Evolutionary conservation across 129 eudicot species (phyloP), one percentile per base, ranked within the genome.

Genomic region (Chrysanthemum makinoi): DNA sequence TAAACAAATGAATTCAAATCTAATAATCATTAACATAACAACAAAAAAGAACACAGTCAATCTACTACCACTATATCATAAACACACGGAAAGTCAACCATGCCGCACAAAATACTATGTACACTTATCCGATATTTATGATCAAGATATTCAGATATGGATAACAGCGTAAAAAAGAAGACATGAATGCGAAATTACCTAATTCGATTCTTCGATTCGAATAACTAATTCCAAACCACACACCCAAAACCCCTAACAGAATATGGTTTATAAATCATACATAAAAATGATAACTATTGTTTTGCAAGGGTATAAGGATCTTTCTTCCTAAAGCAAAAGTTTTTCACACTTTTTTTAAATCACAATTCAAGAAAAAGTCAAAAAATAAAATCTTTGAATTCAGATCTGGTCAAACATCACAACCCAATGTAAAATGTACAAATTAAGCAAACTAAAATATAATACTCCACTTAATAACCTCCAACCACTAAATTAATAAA

Each of bases 381-480:
- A 77, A 22, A 53, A 62, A 15, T 1, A 26, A 60, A 16, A 54
- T 51, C 66, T 30, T 43, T n/a, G 39, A 70, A 46, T 63, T 70
- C 81, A 77, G 81, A 77, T 77, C 81, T 77, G 77, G 77, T 77
- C 77, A 70, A 70, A 72, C 59, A 72, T 77, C 66, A 70, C 66
- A 62, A 77, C 49, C 67, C 26, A 64, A 69, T 11, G 72, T 19
- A 55, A 70, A 70, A 70, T 77, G 81, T 77, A 65, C 71, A 77
- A 62, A 77, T 61, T 14, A 77, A 77, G 76, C 71, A 67, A 62
- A 64, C 65, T 6, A 64, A 43, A 64, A 57, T 7, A 16, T 1
- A 1, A 19, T 19, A 72, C 50, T 68, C 7, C 20, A 47, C 48
- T 61, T 65, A 65, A 69, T 51, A 69, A 59, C 49, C 50, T 26